Percentiles rank a stretch among this genome's conserved stretches.
Evolutionary conservation across 208 protist species (phyloP).

Genomic region (Leishmania tarentolae): DNA sequence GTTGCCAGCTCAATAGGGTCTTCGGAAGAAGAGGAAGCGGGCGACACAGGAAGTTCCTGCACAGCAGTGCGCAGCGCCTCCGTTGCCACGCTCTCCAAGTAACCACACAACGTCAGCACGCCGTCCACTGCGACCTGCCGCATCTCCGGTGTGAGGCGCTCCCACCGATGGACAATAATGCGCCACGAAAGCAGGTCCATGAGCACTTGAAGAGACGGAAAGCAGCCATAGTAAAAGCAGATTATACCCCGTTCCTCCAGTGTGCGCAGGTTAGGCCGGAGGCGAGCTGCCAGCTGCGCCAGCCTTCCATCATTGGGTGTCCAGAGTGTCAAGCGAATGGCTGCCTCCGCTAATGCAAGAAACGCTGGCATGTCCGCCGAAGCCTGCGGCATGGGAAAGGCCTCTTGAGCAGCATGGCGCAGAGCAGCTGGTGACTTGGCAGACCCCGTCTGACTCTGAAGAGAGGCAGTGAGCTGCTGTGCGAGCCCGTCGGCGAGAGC

Average conservation of each 20-base stretch:
- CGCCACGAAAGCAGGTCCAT: slow-evolving; percentile 65
- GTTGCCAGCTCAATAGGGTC: neutral
- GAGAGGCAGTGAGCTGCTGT: slow-evolving; percentile 13
- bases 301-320: slow-evolving; percentile 27
- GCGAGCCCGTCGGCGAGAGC: slow-evolving; percentile 18
- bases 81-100: slow-evolving; percentile 11
- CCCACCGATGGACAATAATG: slow-evolving; percentile 48
- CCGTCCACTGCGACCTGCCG: slow-evolving; percentile 22
- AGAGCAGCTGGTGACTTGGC: slow-evolving; percentile 7
- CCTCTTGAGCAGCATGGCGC: slow-evolving; percentile 27
- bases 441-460: neutral
- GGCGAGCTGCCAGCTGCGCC: slow-evolving; percentile 21
- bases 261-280: slow-evolving; percentile 40
- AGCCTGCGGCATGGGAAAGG: slow-evolving; percentile 35
- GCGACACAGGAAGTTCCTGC: neutral
- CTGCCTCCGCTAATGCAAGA: slow-evolving; percentile 49
- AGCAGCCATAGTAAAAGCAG: slow-evolving; percentile 27
- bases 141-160: slow-evolving; percentile 28
- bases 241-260: slow-evolving; percentile 44
- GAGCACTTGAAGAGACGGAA: slow-evolving; percentile 50
- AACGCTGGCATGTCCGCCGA: slow-evolving; percentile 27
- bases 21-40: neutral
- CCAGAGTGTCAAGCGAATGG: slow-evolving; percentile 49
- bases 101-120: slow-evolving; percentile 18
- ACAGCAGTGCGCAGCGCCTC: slow-evolving; percentile 22